A percentile compares a stretch with the other conserved stretches of the same genome.
Evolutionary conservation across 768 basidiomycete genomes (phyloP).

Genomic region (Lactarius sanguifluus): DNA sequence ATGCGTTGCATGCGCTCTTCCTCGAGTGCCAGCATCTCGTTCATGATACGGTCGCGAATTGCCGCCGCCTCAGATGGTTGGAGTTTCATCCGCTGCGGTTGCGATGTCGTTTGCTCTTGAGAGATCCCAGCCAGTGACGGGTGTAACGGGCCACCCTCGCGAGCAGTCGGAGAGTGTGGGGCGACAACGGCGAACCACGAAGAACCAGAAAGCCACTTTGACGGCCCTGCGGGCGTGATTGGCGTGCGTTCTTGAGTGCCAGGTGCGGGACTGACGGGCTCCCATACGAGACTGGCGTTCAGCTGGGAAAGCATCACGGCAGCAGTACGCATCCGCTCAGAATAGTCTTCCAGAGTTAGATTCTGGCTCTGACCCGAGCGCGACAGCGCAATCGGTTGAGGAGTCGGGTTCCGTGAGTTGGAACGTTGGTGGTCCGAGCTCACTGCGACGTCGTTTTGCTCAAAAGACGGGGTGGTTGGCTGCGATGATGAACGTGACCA

Average conservation of each 20-base stretch:
- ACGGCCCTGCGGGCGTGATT: slow-evolving; percentile 26
- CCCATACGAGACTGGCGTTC: slow-evolving; percentile 73
- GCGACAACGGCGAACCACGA: slow-evolving; percentile 32
- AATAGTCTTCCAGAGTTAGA: slow-evolving; percentile 94
- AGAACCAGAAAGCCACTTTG: slow-evolving; percentile 36
- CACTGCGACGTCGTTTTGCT: slow-evolving; percentile 26
- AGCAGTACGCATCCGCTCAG: slow-evolving; percentile 96
- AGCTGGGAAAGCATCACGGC: slow-evolving; percentile 98
- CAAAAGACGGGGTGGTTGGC: slow-evolving; percentile 48
- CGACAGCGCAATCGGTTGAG: slow-evolving; percentile 20
- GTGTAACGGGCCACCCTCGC: slow-evolving; percentile 32
- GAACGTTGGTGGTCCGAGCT: slow-evolving; percentile 13
- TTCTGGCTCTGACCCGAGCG: slow-evolving; percentile 24
- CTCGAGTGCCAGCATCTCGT: slow-evolving; percentile 95
- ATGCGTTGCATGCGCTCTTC: slow-evolving; percentile 96
- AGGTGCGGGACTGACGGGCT: slow-evolving; percentile 40
- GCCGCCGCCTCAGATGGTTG: slow-evolving; percentile 82
- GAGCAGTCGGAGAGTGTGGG: slow-evolving; percentile 23
- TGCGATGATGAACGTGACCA: slow-evolving; percentile 65
- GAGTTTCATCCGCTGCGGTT: slow-evolving; percentile 60
- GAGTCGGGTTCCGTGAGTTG: slow-evolving; percentile 17
- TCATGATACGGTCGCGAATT: slow-evolving; percentile 95
- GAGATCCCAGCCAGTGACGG: slow-evolving; percentile 35
- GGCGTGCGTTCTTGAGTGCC: slow-evolving; percentile 24
- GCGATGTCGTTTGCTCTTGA: slow-evolving; percentile 27